A percentile compares a stretch with the other conserved stretches of the same genome.
phyloP scores from a whole-genome alignment of 2,329 filamentous ascomycete genomes.

The Daldinia eschscholtzii region DNA sequence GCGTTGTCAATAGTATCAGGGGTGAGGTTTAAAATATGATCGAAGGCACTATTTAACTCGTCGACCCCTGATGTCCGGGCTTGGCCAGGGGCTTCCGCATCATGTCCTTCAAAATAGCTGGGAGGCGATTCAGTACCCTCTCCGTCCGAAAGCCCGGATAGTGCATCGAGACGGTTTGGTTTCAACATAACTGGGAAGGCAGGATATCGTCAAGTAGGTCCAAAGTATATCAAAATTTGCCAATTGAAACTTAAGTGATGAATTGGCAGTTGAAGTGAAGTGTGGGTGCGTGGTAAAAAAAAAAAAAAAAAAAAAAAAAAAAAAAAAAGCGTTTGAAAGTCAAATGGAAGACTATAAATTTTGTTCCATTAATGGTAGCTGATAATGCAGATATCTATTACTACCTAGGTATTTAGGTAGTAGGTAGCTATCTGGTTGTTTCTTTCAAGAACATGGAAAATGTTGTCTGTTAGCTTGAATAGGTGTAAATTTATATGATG shows the following conservation, averaged over 20 bases:
- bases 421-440: too few species aligned
- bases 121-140: slow-evolving; percentile 3
- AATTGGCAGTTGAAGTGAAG: background rate
- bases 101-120: slow-evolving; percentile 11
- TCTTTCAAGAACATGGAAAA: background rate
- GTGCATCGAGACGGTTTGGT: background rate
- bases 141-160: background rate
- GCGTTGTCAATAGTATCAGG: slow-evolving; percentile 59
- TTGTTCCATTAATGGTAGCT: background rate
- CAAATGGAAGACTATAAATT: background rate
- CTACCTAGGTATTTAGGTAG: too few species aligned
- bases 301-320: background rate
- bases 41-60: slow-evolving; percentile 53
- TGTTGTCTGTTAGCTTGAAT: background rate
- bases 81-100: slow-evolving; percentile 14
- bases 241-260: background rate
- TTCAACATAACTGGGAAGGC: slow-evolving; percentile 22
- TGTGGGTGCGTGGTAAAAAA: background rate
- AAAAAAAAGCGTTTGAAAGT: background rate
- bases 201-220: background rate
- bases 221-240: background rate
- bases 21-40: slow-evolving; percentile 57
- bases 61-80: slow-evolving; percentile 37
- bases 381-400: background rate
- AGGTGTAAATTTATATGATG: background rate